These are phyloP conservation scores for Citrullus mucosospermus DNA, from an alignment of 306 rosid genomes.

Conservation along the genomic window DNA sequence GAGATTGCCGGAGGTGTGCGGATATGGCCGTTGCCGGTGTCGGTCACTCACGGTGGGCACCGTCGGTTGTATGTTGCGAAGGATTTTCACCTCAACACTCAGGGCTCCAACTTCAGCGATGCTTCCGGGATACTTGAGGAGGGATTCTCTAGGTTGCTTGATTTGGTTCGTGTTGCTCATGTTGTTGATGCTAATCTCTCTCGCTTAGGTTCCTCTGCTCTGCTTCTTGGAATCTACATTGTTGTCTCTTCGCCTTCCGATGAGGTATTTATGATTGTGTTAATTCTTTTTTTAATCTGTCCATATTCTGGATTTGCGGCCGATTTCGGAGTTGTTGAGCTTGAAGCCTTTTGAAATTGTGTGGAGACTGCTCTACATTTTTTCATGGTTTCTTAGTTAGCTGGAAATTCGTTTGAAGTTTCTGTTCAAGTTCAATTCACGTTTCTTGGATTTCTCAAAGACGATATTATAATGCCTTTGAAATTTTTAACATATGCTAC, in stretches of 20 bases:
- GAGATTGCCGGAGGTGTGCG: not conserved
- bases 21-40: conserved; percentile 28
- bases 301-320: not conserved
- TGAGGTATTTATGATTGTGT: conserved; percentile 4
- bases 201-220: not conserved
- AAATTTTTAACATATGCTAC: not conserved
- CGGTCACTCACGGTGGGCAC: conserved; percentile 6
- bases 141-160: conserved; percentile 20
- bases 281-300: not conserved
- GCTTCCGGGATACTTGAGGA: conserved; percentile 20
- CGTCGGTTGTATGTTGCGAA: not conserved
- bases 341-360: not conserved
- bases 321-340: not conserved
- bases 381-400: not conserved
- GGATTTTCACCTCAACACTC: conserved; percentile 17
- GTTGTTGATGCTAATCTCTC: conserved; percentile 9
- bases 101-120: conserved; percentile 16
- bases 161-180: conserved; percentile 6
- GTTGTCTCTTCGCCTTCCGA: conserved; percentile 20
- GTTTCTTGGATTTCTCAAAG: not conserved
- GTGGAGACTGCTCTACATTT: not conserved
- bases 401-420: not conserved
- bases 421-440: not conserved
- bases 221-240: conserved; percentile 27
- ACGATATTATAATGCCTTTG: not conserved